A percentile compares a stretch with the other conserved stretches of the same genome.
phyloP scores from a whole-genome alignment of 78 protist genomes.

The Dictyostelium discoideum region dicty_2.7 NC_007089.4:2793501-2794000 shows the following conservation, averaged over 20 bases:
- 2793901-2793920: neutral
- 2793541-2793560: neutral
- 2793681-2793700: neutral
- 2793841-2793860: neutral
- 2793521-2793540: neutral
- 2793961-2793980: conserved; percentile 11
- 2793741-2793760: neutral
- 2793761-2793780: neutral
- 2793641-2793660: neutral
- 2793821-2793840: neutral
- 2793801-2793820: neutral
- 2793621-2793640: neutral
- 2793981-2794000: neutral
- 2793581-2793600: neutral
- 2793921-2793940: conserved; percentile 7
- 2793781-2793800: neutral
- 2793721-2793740: neutral
- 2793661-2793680: neutral
- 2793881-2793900: neutral
- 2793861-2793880: neutral
- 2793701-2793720: neutral
- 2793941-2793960: neutral
- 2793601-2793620: neutral
- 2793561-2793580: neutral
- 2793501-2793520: neutral